phyloP scores from a whole-genome alignment of 345 rosid genomes.

The Eucalyptus polyanthemos region DNA sequence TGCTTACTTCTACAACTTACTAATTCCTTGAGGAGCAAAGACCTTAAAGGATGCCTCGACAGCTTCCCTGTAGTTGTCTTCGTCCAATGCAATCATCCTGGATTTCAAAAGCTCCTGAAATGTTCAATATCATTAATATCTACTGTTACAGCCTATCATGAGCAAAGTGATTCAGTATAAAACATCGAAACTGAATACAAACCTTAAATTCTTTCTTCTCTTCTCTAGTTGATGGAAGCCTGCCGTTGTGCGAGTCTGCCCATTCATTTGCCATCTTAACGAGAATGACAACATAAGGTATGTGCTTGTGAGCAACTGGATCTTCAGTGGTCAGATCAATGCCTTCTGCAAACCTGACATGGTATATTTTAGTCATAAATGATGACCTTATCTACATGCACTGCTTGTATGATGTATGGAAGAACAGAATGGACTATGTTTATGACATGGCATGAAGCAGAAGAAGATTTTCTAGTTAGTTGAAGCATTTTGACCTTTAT shows the following conservation, averaged over 20 bases:
- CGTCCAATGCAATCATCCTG: slow-evolving; percentile 58
- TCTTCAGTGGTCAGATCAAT: slow-evolving; percentile 62
- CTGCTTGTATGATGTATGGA: background rate
- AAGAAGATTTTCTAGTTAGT: background rate
- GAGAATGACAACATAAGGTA: slow-evolving; percentile 83
- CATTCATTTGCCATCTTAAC: slow-evolving; percentile 81
- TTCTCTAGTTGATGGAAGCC: slow-evolving; percentile 77
- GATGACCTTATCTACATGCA: background rate
- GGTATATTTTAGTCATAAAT: background rate
- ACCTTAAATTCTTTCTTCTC: slow-evolving; percentile 93
- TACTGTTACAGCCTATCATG: background rate
- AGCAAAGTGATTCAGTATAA: background rate
- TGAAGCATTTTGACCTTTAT: background rate
- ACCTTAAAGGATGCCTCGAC: slow-evolving; percentile 84
- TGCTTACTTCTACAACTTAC: slow-evolving; percentile 31
- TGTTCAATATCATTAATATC: background rate
- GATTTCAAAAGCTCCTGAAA: slow-evolving; percentile 73
- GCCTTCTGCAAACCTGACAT: slow-evolving; percentile 58
- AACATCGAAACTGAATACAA: background rate
- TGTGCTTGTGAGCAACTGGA: slow-evolving; percentile 88
- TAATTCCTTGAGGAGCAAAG: slow-evolving; percentile 79
- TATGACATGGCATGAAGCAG: background rate
- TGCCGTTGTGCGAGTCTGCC: slow-evolving; percentile 56
- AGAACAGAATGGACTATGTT: background rate
- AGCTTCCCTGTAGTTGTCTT: slow-evolving; percentile 96